These are phyloP conservation scores for Vigna hirtella DNA, from an alignment of 306 rosid species.

Conservation along the genomic window DNA sequence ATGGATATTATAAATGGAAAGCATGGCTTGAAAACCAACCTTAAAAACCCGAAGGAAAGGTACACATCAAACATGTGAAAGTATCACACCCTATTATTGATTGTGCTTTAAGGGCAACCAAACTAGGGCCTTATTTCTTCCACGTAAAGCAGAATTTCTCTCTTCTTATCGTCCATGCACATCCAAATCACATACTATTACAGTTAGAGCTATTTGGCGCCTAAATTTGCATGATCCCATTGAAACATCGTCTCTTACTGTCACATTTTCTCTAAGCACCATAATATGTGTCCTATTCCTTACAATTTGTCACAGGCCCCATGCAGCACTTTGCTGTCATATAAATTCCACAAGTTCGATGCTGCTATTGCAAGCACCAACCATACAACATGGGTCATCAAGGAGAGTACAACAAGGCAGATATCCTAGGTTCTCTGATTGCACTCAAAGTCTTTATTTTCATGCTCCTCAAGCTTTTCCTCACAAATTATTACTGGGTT, in stretches of 20 bases:
- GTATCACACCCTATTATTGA: slow-evolving; percentile 47
- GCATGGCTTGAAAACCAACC: not conserved
- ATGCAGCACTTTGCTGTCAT: slow-evolving; percentile 35
- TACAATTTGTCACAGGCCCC: slow-evolving; percentile 57
- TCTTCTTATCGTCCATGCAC: slow-evolving; percentile 26
- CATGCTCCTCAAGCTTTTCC: not conserved
- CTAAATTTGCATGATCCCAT: slow-evolving; percentile 55
- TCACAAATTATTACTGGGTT: slow-evolving; percentile 25
- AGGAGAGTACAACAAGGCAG: slow-evolving; percentile 40
- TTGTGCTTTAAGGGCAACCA: slow-evolving; percentile 84
- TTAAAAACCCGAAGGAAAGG: slow-evolving; percentile 19
- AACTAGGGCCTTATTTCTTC: slow-evolving; percentile 59
- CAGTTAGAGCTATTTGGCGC: slow-evolving; percentile 56
- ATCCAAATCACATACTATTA: slow-evolving; percentile 41
- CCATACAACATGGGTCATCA: slow-evolving; percentile 53
- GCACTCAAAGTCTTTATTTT: not conserved
- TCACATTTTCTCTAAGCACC: slow-evolving; percentile 40
- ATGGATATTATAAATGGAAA: no score
- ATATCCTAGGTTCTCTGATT: slow-evolving; percentile 44
- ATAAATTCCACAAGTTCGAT: slow-evolving; percentile 45
- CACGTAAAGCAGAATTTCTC: slow-evolving; percentile 66
- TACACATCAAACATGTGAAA: slow-evolving; percentile 49
- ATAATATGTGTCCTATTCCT: slow-evolving; percentile 56
- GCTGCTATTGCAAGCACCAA: slow-evolving; percentile 21
- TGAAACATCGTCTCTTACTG: slow-evolving; percentile 58